Evolutionary conservation across 768 basidiomycete species (phyloP).

Genomic region (Termitomyces sp.): DNA sequence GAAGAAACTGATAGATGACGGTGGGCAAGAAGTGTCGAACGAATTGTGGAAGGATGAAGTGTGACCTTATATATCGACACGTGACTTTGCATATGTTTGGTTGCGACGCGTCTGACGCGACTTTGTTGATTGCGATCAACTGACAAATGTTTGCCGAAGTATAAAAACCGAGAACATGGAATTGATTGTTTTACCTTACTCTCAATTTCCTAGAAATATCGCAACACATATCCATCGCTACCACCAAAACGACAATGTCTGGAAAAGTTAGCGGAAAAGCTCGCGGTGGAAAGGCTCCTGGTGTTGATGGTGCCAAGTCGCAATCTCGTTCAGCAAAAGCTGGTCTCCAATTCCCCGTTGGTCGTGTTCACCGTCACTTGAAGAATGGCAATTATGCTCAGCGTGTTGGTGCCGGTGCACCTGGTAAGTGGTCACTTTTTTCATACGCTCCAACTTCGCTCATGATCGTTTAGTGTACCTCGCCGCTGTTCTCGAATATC

Average conservation of each 20-base stretch:
- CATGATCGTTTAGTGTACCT: constrained; percentile 54
- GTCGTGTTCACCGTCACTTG: constrained; percentile 76
- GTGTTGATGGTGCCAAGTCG: constrained; percentile 36
- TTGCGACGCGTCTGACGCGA: constrained; percentile 34
- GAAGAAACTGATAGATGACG: constrained; percentile 13
- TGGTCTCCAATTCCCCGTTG: constrained; percentile 72
- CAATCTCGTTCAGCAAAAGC: constrained; percentile 62
- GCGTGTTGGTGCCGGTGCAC: constrained; percentile 75
- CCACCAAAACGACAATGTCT: constrained; percentile 22
- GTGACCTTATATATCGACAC: constrained; percentile 29
- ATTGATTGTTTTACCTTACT: neutral
- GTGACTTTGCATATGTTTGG: constrained; percentile 32
- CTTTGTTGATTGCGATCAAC: constrained; percentile 21
- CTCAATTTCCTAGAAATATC: constrained; percentile 8
- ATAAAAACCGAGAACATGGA: constrained; percentile 21
- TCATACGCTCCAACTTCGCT: neutral
- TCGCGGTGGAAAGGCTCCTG: constrained; percentile 32
- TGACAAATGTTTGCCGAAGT: constrained; percentile 5
- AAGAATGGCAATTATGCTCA: constrained; percentile 77
- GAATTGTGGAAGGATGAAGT: constrained; percentile 7
- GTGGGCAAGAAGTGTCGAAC: constrained; percentile 16
- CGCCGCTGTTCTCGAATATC: constrained; percentile 78
- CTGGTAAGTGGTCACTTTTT: constrained; percentile 33
- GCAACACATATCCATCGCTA: constrained; percentile 1
- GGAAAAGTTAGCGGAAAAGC: constrained; percentile 28